phyloP scores from a whole-genome alignment of 139 green algal species.

The Klebsormidium nitens region DNA sequence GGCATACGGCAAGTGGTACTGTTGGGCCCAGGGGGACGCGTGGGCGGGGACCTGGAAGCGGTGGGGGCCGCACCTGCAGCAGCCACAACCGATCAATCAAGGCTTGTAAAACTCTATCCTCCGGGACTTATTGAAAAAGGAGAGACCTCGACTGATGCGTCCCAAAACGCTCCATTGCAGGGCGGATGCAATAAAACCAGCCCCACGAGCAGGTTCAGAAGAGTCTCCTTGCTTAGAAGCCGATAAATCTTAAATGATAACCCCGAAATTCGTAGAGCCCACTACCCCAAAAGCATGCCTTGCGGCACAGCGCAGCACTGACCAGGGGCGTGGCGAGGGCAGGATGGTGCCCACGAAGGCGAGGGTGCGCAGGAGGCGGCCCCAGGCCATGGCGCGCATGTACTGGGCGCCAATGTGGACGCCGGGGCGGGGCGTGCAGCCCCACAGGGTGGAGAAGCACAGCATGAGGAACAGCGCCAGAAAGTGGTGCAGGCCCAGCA shows the following conservation, averaged over 20 bases:
- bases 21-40: conserved; percentile 25
- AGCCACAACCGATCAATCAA: too few species aligned
- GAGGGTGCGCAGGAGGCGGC: conserved; percentile 19
- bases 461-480: conserved; percentile 42
- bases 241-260: too few species aligned
- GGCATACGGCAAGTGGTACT: conserved; percentile 25
- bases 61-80: conserved; percentile 11
- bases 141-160: too few species aligned
- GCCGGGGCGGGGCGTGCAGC: conserved; percentile 5
- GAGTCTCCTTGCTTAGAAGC: too few species aligned
- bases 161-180: too few species aligned
- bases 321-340: conserved; percentile 31
- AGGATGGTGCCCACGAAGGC: conserved; percentile 30
- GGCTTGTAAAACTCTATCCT: too few species aligned
- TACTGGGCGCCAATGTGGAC: conserved; percentile 25
- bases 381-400: conserved; percentile 17
- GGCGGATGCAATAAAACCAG: too few species aligned
- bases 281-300: too few species aligned
- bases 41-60: background rate
- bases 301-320: too few species aligned
- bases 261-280: too few species aligned
- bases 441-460: conserved; percentile 35
- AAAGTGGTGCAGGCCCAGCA: conserved; percentile 37
- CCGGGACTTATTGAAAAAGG: too few species aligned
- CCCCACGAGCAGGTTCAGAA: too few species aligned